Evolutionary conservation across 2,329 filamentous ascomycete genomes (phyloP), one percentile per base, ranked within the genome.

Genomic region (Fusarium anthophilum): DNA sequence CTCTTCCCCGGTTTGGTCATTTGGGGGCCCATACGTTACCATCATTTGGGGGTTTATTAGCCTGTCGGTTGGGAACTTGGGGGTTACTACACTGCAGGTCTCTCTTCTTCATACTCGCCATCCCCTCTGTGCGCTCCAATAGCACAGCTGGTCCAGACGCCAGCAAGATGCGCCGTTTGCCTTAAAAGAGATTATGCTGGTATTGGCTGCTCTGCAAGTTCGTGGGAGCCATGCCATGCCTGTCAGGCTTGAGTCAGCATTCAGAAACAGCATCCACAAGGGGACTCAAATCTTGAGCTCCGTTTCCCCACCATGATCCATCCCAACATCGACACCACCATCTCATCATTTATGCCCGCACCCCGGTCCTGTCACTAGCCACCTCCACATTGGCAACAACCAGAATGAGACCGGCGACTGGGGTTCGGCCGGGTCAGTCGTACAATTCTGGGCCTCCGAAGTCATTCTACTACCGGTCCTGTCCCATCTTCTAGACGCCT

Each of bases 341-440:
- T 76, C 67, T 70, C 75, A 76, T 77, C 76, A 73, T 75, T 77
- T 74, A 77, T 78, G 76, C 70, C 65, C 66, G 59, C 58, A 74
- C 77, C 77, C 77, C 66, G 65, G 77, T 76, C 76, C 74, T 76
- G 70, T 77, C 77, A 79, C 77, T 79, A 78, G 77, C 77, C 77
- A 79, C 77, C 77, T 79, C 77, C 77, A 79, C 77, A 79, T 76
- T 76, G 77, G 74, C 68, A 73, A 78, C 77, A 64, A 77, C 75
- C 70, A 75, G 73, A 78, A 75, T 71, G 77, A 78, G 75, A 78
- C 73, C 63, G 73, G 68, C 65, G 76, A 77, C 77, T 69, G 71
- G 77, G 77, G 77, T 77, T 69, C 48, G 64, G 74, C 78, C 68
- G 70, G 77, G 77, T 76, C 77, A 76, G 77, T 79, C 70, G 77